Base-by-base conservation (phyloP, 352 stramenopile genomes). In the Phytophthora macrochlamydospora region DNA sequence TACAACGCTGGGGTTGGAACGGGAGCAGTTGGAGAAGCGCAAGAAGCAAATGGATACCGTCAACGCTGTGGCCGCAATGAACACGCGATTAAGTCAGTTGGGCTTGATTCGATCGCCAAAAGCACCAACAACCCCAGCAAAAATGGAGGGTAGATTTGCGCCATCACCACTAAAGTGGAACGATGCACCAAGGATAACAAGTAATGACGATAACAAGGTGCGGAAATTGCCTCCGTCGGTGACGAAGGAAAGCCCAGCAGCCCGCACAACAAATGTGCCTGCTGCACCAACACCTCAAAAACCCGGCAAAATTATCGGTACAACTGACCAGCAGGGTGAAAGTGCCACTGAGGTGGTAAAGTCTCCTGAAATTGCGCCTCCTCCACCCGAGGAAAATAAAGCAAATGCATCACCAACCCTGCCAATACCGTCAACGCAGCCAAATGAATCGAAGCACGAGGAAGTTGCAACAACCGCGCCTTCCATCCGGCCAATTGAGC, bases 21-120 rank as follows among this genome's bases (percentile, higher is more conserved):
- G 87, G 5, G 83, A 94, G 31, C 79, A 90, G 30, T 61, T 91
- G 12, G 78, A 90, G 9, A 91, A 91, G 56, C 65, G 81, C 2
- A 83, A 85, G 42, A 92, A 88, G 44, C 86, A 94, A 51, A 54
- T 85, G 4, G 79, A 93, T 29, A 94, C 87, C 13, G 87, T 73
- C 7, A 89, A 92, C 59, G 87, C 87, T 2, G 84, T 94, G 2
- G 79, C 78, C 2, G 73, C 79, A 13, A 94, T 94, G 87, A 92
- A 93, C 62, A 79, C 62, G 2, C 82, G 76, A 30, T 56, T 94
- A 8, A 80, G 71, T 30, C 80, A 91, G 49, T 54, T 94, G 4
- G 87, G 87, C 1, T 40, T 94, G 29, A 56, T 93, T 7, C 69
- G 60, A 42, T 12, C 45, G 4, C 45, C 32, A 48, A 62, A 59